Evolutionary conservation across 805 yeast genomes (phyloP).

Genomic region (Ogataea trehalophila): DNA sequence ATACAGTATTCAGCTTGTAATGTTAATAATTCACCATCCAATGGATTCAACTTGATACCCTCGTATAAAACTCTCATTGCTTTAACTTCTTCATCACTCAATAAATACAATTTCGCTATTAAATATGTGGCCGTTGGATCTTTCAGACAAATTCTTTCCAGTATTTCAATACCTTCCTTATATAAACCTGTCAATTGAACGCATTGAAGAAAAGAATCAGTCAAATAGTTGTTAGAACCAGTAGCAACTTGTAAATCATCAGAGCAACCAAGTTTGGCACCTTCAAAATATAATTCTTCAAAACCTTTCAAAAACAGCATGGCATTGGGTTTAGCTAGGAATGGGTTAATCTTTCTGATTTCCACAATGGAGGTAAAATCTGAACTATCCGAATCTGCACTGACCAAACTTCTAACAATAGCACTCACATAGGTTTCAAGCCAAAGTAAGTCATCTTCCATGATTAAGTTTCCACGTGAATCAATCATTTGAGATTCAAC

Average conservation of each 20-base stretch:
- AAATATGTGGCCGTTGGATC: slow-evolving; percentile 59
- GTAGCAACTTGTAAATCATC: slow-evolving; percentile 70
- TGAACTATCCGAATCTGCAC: slow-evolving; percentile 66
- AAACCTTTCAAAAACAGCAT: slow-evolving; percentile 57
- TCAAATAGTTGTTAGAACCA: slow-evolving; percentile 58
- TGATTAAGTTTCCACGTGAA: slow-evolving; percentile 46
- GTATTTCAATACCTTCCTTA: slow-evolving; percentile 54
- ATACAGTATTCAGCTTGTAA: slow-evolving; percentile 56
- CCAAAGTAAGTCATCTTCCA: slow-evolving; percentile 51
- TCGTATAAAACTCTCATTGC: slow-evolving; percentile 50
- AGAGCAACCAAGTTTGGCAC: slow-evolving; percentile 58
- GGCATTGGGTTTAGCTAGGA: slow-evolving; percentile 45
- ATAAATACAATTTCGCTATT: slow-evolving; percentile 47
- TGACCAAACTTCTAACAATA: slow-evolving; percentile 67
- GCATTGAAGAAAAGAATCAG: slow-evolving; percentile 66
- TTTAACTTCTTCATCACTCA: slow-evolving; percentile 54
- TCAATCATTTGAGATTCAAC: slow-evolving; percentile 52
- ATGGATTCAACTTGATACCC: slow-evolving; percentile 44
- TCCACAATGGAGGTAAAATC: slow-evolving; percentile 69
- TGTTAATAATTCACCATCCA: slow-evolving; percentile 51
- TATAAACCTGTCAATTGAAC: slow-evolving; percentile 62
- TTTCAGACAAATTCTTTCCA: slow-evolving; percentile 43
- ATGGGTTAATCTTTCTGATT: slow-evolving; percentile 77
- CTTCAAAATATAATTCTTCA: slow-evolving; percentile 60
- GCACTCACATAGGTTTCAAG: slow-evolving; percentile 63